These are phyloP conservation scores for Naganishia kalamii DNA, from an alignment of 768 basidiomycete species.

Conservation along the genomic window DNA sequence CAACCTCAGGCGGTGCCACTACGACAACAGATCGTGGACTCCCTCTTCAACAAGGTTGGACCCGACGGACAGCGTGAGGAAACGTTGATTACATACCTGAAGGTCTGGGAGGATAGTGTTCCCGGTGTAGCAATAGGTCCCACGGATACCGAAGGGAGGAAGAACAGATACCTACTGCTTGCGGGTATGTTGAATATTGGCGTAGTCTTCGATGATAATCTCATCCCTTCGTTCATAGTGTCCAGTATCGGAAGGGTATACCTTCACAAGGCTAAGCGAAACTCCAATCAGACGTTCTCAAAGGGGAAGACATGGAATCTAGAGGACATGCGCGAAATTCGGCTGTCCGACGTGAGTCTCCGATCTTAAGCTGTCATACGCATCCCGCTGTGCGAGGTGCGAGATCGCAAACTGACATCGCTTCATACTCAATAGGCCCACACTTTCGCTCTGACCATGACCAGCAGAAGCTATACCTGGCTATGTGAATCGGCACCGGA, in stretches of 20 bases:
- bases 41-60: conserved; percentile 71
- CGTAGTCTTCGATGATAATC: conserved; percentile 49
- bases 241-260: conserved; percentile 46
- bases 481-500: conserved; percentile 69
- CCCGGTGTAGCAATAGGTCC: conserved; percentile 57
- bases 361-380: no score
- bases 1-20: not conserved
- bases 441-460: conserved; percentile 71
- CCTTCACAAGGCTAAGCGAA: conserved; percentile 92
- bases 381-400: no score
- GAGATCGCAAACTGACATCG: not conserved
- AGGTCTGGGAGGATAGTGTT: conserved; percentile 80
- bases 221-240: conserved; percentile 22
- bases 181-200: conserved; percentile 60
- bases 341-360: conserved; percentile 65
- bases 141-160: conserved; percentile 49
- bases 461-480: conserved; percentile 79
- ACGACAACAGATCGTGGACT: conserved; percentile 59
- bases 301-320: conserved; percentile 96
- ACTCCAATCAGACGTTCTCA: conserved; percentile 87
- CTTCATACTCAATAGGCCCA: conserved; percentile 26
- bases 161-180: conserved; percentile 83
- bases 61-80: conserved; percentile 63
- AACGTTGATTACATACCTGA: conserved; percentile 77
- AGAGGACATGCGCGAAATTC: conserved; percentile 69